Percentiles rank a stretch among this genome's conserved stretches.
Conservation (phyloP, 352 stramenopile species). For the Phytophthora pistaciae region DNA sequence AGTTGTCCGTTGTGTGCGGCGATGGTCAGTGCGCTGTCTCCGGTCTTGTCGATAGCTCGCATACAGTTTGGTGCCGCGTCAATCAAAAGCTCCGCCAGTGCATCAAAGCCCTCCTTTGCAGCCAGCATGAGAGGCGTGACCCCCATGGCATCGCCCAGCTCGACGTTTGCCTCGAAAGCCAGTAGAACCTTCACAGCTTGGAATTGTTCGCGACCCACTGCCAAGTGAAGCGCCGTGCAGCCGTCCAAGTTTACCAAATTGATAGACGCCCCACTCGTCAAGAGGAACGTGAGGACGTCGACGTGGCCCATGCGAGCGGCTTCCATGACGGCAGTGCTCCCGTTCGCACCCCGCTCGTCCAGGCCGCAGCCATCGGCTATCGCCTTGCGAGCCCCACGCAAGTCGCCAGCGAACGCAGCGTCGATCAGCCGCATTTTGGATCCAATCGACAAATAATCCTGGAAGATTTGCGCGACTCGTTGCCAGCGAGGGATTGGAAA, state of each 20-base stretch:
- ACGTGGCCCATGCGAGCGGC: slow-evolving; percentile 1
- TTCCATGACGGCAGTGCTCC: slow-evolving; percentile 13
- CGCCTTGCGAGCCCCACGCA: neutral
- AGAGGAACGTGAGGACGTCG: slow-evolving; percentile 12
- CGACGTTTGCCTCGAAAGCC: slow-evolving; percentile 9
- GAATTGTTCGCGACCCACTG: slow-evolving; percentile 2
- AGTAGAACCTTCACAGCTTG: slow-evolving; percentile 1
- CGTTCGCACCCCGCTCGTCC: slow-evolving; percentile 1
- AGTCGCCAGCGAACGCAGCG: slow-evolving; percentile 10
- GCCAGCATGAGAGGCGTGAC: slow-evolving; percentile 12
- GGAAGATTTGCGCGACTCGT: neutral
- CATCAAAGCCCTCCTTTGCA: neutral
- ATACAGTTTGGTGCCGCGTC: slow-evolving; percentile 1
- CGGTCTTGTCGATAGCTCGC: slow-evolving; percentile 12
- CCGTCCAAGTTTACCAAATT: slow-evolving; percentile 9
- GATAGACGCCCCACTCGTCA: neutral
- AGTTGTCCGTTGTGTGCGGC: slow-evolving; percentile 11
- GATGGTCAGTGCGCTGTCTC: slow-evolving; percentile 9
- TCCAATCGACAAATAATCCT: neutral
- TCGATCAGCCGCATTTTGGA: slow-evolving; percentile 9
- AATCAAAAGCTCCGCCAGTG: slow-evolving; percentile 1
- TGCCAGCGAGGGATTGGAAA: too few species aligned
- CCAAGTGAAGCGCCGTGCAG: slow-evolving; percentile 14
- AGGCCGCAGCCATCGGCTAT: neutral
- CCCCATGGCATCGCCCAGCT: neutral